Evolutionary conservation across 2,329 filamentous ascomycete species (phyloP), one percentile per base, ranked within the genome.

Genomic region (Teratosphaeria destructans): DNA sequence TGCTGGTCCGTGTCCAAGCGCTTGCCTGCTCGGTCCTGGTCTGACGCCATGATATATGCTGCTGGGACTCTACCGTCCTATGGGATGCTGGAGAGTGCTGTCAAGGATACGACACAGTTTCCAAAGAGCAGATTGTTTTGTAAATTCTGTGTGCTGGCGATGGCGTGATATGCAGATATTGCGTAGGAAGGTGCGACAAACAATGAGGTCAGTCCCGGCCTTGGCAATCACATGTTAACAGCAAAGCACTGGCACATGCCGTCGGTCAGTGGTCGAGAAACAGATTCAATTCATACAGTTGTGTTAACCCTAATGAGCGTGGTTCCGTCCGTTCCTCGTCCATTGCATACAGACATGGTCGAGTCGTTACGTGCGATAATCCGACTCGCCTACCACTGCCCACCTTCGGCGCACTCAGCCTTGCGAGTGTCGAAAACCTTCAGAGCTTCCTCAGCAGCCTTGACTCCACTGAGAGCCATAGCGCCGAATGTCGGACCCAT

Each of bases 401-500:
- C 27, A 19, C 53, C 58, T 49, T 82, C 75, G n/a, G 80, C 82
- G 68, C 91, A 91, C 80, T 94, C 83, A 68, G 82, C 82, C 82
- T 89, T 87, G 67, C 90, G 85, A 66, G 84, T 75, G 43, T 94
- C 89, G 67, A 90, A 91, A 60, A 95, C 81, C 65, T 81, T 83
- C 64, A 95, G 77, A 0, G 87, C 88, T 76, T 93, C 90, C 78
- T 96, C 90, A 10, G 91, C 91, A 69, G 91, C 91, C 82, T 95
- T 95, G 70, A 95, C 88, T 66, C 91, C 91, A 60, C 83, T 87
- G 47, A 95, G 81, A 23, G 83, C 89, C 91, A 96, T 96, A 57
- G 91, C 91, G 59, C 90, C 90, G 72, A 94, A 94, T 1, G 89
- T 93, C 47, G 89, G 89, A 2, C 86, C 92, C 91, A 96, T 96